Evolutionary conservation across 768 basidiomycete genomes (phyloP), one percentile per base, ranked within the genome.

Genomic region (Sarcodon aspratus): DNA sequence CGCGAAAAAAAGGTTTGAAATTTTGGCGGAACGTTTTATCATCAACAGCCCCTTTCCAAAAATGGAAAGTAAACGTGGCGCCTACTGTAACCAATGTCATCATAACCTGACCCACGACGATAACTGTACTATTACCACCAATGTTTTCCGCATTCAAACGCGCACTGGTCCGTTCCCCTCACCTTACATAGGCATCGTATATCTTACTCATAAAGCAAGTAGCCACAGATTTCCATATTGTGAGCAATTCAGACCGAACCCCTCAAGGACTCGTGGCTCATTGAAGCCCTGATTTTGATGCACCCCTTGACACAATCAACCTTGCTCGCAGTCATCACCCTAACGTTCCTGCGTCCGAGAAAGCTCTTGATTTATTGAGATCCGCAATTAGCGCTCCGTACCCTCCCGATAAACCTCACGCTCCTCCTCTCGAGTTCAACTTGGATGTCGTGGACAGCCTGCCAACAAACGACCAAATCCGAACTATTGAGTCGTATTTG

Each of bases 181-280:
- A 44, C 50, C 44, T 27, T 43, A 42, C 43, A 35, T 9, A 46
- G 9, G 36, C 44, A 11, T 47, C 13, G 40, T n/a, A 37, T 7
- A 13, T 6, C 45, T n/a, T 6, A 50, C 49, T 40, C 33, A 38
- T 18, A 36, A 8, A 42, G 9, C 31, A 27, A 3, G 27, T 49
- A 71, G 69, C 80, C 79, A 7, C 74, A 82, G 57, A 69, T 83
- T 31, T 81, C 81, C 6, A 81, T 83, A 32, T 83, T 82, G 81
- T 82, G 56, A 55, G 33, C 9, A 9, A 43, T 6, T 12, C 48
- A 1, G 13, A 31, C n/a, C n/a, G 4, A 13, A 9, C 8, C 31
- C 37, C 33, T 17, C 11, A n/a, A 27, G 21, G 21, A 2, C 5
- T 32, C 7, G 8, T 43, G 4, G 12, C 47, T 0, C 10, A 27